Evolutionary conservation across 768 basidiomycete species (phyloP), one percentile per base, ranked within the genome.

Genomic region (Hypsizygus marmoreus): DNA sequence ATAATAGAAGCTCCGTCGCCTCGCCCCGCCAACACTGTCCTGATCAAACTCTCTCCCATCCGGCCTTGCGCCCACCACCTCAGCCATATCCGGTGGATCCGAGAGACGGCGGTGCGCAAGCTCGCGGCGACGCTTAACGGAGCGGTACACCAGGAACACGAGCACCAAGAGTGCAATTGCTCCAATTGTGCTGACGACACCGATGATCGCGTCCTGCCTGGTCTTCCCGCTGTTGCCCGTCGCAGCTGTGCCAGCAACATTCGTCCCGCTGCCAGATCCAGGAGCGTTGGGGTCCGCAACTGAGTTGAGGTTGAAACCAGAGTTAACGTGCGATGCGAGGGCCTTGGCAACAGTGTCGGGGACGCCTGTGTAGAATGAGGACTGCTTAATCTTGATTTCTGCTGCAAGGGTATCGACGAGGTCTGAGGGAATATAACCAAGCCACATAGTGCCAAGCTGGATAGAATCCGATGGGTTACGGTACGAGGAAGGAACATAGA

Each of bases 161-260:
- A 92, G 74, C 26, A 88, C 81, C 31, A 90, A 57, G 32, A 92
- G 61, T 0, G 90, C 84, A 43, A 94, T 77, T 4, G 79, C 88
- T 10, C 92, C 92, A 14, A 95, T 77, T 2, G 87, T 82, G 30
- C 79, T 82, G 51, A 92, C 88, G 3, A 95, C 91, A 16, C 94
- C 94, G 50, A 97, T 94, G 60, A 95, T 93, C 19, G 90, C 90
- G 54, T 95, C 82, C 58, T 88, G 79, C 10, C 91, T 76, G 12
- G 75, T 70, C 56, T 77, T 80, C 43, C 69, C 67, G 16, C 50
- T 55, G 29, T 52, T 50, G n/a, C 62, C 59, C 12, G 70, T 63
- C 19, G 60, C 64, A 22, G 56, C 66, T 1, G 62, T 55, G 11
- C 49, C 54, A 7, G 55, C n/a, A n/a, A n/a, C n/a, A n/a, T n/a